Evolutionary conservation across 768 basidiomycete genomes (phyloP).

Genomic region (Phaffia australis): DNA sequence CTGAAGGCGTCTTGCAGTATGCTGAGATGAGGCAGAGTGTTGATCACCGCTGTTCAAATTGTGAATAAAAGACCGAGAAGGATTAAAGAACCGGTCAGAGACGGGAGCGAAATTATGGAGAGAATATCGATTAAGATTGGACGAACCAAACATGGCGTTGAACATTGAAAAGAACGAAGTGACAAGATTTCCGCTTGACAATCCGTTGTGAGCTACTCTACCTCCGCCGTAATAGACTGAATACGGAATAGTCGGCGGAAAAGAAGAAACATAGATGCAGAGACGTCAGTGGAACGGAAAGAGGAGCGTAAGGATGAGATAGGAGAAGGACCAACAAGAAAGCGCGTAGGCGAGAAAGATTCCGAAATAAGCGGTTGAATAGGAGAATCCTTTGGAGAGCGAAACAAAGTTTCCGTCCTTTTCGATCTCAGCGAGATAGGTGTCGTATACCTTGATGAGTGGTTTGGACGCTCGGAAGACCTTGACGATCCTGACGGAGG

Average conservation of each 20-base stretch:
- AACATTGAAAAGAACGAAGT: constrained; percentile 24
- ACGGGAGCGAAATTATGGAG: constrained; percentile 30
- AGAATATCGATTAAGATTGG: no score
- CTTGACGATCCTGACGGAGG: constrained; percentile 32
- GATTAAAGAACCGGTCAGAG: constrained; percentile 27
- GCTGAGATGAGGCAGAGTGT: constrained; percentile 31
- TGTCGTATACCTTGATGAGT: constrained; percentile 19
- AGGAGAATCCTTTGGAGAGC: constrained; percentile 18
- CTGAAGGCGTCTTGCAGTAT: constrained; percentile 31
- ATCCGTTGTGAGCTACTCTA: constrained; percentile 28
- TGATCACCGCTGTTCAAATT: neutral
- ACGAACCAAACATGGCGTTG: constrained; percentile 13
- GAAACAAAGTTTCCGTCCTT: constrained; percentile 22
- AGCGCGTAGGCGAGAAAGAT: constrained; percentile 16
- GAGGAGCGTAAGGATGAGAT: neutral
- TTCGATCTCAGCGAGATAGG: constrained; percentile 23
- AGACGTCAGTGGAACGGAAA: constrained; percentile 27
- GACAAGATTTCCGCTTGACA: constrained; percentile 30
- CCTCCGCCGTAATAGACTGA: constrained; percentile 33
- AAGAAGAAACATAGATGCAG: constrained; percentile 27
- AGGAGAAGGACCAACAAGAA: neutral
- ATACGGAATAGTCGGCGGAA: constrained; percentile 29
- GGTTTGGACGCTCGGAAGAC: constrained; percentile 27
- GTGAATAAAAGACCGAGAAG: constrained; percentile 27
- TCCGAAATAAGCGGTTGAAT: constrained; percentile 4